Base-by-base conservation (phyloP, 768 basidiomycete genomes). In the Tremella mesenterica region DNA sequence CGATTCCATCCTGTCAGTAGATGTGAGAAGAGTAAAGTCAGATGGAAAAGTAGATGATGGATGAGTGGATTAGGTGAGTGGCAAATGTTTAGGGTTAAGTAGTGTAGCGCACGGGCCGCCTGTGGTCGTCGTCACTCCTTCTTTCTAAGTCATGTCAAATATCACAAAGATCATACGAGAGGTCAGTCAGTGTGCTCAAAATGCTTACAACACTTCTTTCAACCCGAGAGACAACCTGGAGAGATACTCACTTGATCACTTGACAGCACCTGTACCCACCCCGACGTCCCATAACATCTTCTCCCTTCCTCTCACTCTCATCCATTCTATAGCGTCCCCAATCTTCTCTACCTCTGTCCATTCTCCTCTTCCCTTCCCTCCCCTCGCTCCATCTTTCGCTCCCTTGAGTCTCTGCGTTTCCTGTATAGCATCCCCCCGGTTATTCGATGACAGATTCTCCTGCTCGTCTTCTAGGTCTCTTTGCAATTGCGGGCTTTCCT, bases 281-380 rank as follows among this genome's bases (percentile, higher is more conserved):
- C 85, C 84, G 75, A 84, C 80, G 58, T 83, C 80, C 9, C 81
- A 75, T 12, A 85, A 75, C 59, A 77, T 79, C 41, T 51, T 50
- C 49, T 83, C 80, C 48, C 80, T 73, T 2, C 81, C 83, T 21
- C 82, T 67, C 48, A 69, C 72, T 51, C 76, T 76, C 83, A 86
- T 83, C 70, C 81, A 81, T 46, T 83, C 81, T 2, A 86, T 77
- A 0, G 82, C 83, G 60, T 85, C 81, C 0, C 81, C 81, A 0
- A 85, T 78, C 65, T 84, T 85, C 61, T 83, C 79, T 54, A 85
- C 76, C 64, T 86, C 85, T 0, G 61, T 69, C 85, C 85, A 86
- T 25, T 56, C 61, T 34, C 67, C 57, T 53, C 63, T 68, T 12
- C 50, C 52, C 29, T 39, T 50, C 21, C 59, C 62, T 6, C 55